Base-by-base conservation (phyloP, 768 basidiomycete genomes). In the Mycena olivaceomarginata region DNA sequence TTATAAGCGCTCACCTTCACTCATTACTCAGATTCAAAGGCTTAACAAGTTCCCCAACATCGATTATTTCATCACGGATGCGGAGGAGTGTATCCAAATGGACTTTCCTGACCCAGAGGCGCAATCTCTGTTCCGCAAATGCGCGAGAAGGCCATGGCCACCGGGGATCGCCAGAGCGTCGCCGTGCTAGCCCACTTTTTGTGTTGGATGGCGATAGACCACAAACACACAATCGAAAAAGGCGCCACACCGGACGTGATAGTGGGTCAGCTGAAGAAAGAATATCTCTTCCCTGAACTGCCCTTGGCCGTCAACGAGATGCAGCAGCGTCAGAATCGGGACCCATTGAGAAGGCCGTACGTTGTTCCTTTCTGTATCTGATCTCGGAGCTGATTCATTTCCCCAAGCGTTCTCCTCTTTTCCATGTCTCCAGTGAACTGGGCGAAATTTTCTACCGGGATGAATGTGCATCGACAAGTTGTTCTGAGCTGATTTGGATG, bases 141-240 rank as follows among this genome's bases (percentile, higher is more conserved):
- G 60, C 31, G 79, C 40, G 79, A 77, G 18, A 77, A 74, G 70
- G 79, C 76, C 5, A 72, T 80, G 73, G 70, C 73, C 2, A 77
- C 69, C 2, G 79, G 79, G 16, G 79, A 80, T 37, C 64, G 53
- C 3, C 63, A 62, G 13, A 68, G 46, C 8, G 45, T 75, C 31
- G 76, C 73, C 16, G 18, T 45, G 11, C 64, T 80, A 56, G 73
- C 73, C 5, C 79, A 80, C 37, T 80, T 74, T 39, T 51, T 74
- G 6, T 70, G 73, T 46, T 75, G 73, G 73, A 74, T 67, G 72
- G n/a, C 37, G 12, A 13, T 62, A 12, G 60, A 46, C 9, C 25
- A 59, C 40, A 25, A 62, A 13, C 0, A 5, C 16, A 12, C 16
- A 18, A 10, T 16, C n/a, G 40, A 22, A 31, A 39, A 48, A 3